Conservation (phyloP, 202 grass and related monocot genomes). For the Dendrocalamus latiflorus region DNA sequence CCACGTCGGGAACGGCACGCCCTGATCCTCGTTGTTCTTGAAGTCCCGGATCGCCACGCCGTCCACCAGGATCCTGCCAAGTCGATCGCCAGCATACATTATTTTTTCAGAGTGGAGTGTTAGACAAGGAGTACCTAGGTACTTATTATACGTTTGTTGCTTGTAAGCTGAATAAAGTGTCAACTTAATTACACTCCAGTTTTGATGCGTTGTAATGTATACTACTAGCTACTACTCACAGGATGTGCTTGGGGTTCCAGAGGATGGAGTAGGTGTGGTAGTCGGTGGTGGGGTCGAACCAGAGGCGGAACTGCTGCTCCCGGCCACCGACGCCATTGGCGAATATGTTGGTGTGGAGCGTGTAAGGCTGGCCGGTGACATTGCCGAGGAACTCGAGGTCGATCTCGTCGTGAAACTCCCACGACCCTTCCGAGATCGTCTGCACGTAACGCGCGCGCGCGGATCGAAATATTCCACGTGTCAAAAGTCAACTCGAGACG, state of each 20-base stretch:
- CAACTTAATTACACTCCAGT: too few relatives aligned
- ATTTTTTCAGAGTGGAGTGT: too few relatives aligned
- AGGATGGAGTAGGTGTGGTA: slow-evolving; percentile 55
- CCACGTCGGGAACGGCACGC: slow-evolving; percentile 42
- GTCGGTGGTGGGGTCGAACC: slow-evolving; percentile 44
- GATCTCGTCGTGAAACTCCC: slow-evolving; percentile 43
- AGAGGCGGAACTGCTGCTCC: slow-evolving; percentile 46
- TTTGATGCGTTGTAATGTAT: too few relatives aligned
- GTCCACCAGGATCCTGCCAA: slow-evolving; percentile 59
- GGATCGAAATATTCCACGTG: slow-evolving; percentile 25
- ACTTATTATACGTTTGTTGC: too few relatives aligned
- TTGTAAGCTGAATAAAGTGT: too few relatives aligned
- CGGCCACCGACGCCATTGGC: slow-evolving; percentile 28
- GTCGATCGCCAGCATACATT: too few relatives aligned
- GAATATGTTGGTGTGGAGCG: too few relatives aligned
- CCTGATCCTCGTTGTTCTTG: slow-evolving; percentile 33
- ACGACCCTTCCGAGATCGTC: slow-evolving; percentile 11
- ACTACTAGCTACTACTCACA: too few relatives aligned
- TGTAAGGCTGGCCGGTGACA: slow-evolving; percentile 39
- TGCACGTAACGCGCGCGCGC: not conserved
- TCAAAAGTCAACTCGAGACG: slow-evolving; percentile 23
- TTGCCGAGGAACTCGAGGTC: slow-evolving; percentile 59
- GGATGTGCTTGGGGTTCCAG: slow-evolving; percentile 48
- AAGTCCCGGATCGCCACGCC: slow-evolving; percentile 44
- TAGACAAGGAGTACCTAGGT: too few relatives aligned